These are phyloP conservation scores for Elasticomyces elasticus DNA, from an alignment of 495 filamentous ascomycete genomes.

Conservation along the genomic window DNA sequence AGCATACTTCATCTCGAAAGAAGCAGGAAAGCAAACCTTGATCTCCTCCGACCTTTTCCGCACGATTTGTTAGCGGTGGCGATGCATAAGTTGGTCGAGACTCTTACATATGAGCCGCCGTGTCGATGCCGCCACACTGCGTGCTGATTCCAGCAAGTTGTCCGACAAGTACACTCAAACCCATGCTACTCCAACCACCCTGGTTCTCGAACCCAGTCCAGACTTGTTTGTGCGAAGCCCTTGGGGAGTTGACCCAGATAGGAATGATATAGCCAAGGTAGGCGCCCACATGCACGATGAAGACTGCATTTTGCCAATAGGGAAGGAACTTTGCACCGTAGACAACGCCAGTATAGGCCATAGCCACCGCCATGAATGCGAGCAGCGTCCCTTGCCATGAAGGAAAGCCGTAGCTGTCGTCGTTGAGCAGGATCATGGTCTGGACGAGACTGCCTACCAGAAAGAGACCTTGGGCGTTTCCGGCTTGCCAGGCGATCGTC, in stretches of 20 bases:
- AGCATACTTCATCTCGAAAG: no score
- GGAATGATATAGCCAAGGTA: slow-evolving; percentile 1
- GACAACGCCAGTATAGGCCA: slow-evolving; percentile 34
- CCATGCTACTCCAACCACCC: slow-evolving; percentile 22
- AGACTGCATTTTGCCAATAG: slow-evolving; percentile 31
- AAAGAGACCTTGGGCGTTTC: slow-evolving; percentile 31
- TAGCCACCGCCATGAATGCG: slow-evolving; percentile 26
- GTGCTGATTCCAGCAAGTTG: slow-evolving; percentile 15
- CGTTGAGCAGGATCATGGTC: slow-evolving; percentile 31
- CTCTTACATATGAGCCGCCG: slow-evolving; percentile 1
- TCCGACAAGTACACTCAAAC: neutral
- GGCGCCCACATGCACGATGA: slow-evolving; percentile 20
- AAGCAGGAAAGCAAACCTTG: neutral
- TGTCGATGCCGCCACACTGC: slow-evolving; percentile 22
- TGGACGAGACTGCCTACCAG: slow-evolving; percentile 34
- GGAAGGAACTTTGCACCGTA: slow-evolving; percentile 34
- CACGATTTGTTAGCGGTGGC: neutral
- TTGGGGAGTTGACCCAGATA: slow-evolving; percentile 15
- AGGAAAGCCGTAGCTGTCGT: slow-evolving; percentile 31
- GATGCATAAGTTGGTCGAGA: neutral
- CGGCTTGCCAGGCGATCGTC: slow-evolving; percentile 8
- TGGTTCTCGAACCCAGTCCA: slow-evolving; percentile 21
- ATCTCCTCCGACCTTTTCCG: slow-evolving; percentile 7
- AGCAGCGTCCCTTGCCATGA: slow-evolving; percentile 47
- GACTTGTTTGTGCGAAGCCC: slow-evolving; percentile 18